A percentile compares a stretch with the other conserved stretches of the same genome.
phyloP scores from a whole-genome alignment of 1,284 basidiomycete genomes.

The Trametes polyzona region DNA sequence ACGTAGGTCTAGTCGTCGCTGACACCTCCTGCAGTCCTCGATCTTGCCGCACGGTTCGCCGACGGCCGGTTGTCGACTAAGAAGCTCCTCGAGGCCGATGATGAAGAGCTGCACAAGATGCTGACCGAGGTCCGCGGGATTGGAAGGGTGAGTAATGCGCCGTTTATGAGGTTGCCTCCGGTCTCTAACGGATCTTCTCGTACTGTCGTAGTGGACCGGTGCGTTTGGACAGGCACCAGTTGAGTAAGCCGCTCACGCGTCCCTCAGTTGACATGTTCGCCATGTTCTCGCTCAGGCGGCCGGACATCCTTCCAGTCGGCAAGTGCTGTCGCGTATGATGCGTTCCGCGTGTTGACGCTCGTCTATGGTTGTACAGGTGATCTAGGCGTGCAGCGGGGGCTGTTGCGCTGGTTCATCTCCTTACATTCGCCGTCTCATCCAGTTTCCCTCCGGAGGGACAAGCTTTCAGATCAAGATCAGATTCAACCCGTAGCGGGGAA shows the following conservation, averaged over 20 bases:
- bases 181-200: background rate
- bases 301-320: conserved; percentile 83
- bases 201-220: conserved; percentile 42
- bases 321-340: conserved; percentile 34
- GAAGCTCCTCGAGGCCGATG: conserved; percentile 69
- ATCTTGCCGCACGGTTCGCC: conserved; percentile 76
- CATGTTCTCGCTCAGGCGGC: conserved; percentile 83
- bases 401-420: conserved; percentile 76
- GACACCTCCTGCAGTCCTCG: conserved; percentile 56
- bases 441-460: conserved; percentile 58
- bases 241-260: background rate
- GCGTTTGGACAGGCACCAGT: background rate
- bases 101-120: conserved; percentile 76
- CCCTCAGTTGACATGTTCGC: conserved; percentile 83
- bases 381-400: conserved; percentile 80
- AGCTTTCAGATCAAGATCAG: conserved; percentile 42
- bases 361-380: conserved; percentile 55
- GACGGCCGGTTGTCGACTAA: conserved; percentile 77
- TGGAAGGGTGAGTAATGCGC: conserved; percentile 63
- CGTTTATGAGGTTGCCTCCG: background rate
- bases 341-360: background rate
- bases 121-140: conserved; percentile 83
- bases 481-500: conserved; percentile 13
- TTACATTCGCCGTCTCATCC: conserved; percentile 57
- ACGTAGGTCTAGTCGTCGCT: background rate